Evolutionary conservation across 2,329 filamentous ascomycete genomes (phyloP).

Genomic region (Colletotrichum agaves): DNA sequence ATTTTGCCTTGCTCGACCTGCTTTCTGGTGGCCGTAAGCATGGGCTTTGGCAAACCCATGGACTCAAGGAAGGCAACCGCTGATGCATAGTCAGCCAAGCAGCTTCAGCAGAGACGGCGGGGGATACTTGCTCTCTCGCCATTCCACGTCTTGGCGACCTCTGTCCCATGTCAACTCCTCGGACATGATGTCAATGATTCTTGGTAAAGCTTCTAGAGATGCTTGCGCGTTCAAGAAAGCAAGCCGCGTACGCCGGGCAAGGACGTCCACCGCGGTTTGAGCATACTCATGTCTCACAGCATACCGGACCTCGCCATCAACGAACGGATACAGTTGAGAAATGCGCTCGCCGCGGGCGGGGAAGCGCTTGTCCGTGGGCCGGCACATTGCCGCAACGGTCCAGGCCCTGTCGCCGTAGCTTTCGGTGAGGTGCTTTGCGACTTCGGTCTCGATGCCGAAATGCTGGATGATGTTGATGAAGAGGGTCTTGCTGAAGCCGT

Average conservation of each 20-base stretch:
- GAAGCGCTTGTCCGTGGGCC: conserved; percentile 81
- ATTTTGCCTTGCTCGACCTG: conserved; percentile 71
- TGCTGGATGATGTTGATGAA: conserved; percentile 97
- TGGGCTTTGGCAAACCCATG: conserved; percentile 72
- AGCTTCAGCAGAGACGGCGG: background rate
- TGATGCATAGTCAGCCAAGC: conserved; percentile 42
- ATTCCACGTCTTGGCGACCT: conserved; percentile 80
- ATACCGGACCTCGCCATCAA: conserved; percentile 92
- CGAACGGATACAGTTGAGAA: conserved; percentile 84
- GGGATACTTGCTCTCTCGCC: conserved; percentile 73
- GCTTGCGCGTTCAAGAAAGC: conserved; percentile 94
- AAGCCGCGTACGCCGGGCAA: conserved; percentile 84
- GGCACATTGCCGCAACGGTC: conserved; percentile 85
- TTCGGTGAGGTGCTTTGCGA: conserved; percentile 87
- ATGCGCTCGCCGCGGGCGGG: conserved; percentile 86
- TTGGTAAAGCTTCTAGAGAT: conserved; percentile 84
- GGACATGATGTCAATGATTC: conserved; percentile 88
- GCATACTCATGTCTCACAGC: conserved; percentile 91
- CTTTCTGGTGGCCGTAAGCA: conserved; percentile 66
- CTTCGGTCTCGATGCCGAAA: conserved; percentile 90
- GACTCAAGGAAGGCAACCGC: conserved; percentile 70
- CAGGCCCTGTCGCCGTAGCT: conserved; percentile 94
- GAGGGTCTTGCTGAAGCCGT: conserved; percentile 87
- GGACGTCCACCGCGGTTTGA: conserved; percentile 87
- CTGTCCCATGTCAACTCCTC: conserved; percentile 84